phyloP scores from a whole-genome alignment of 108 stramenopile species.

The Cyclotella distinguenda region DNA sequence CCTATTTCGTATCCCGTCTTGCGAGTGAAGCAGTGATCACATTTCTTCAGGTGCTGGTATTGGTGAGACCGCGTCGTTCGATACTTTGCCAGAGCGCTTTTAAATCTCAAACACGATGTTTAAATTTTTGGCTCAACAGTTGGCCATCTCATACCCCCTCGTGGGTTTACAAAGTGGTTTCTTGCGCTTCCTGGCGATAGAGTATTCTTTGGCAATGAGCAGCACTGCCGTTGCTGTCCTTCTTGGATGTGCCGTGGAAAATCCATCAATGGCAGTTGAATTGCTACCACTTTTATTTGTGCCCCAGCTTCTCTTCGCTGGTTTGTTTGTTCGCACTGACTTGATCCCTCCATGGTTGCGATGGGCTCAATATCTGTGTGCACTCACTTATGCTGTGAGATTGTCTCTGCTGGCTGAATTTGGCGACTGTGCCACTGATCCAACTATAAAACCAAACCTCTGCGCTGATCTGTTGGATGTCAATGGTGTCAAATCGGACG shows the following conservation, averaged over 20 bases:
- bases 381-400: constrained; percentile 66
- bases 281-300: constrained; percentile 76
- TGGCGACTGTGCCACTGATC: constrained; percentile 43
- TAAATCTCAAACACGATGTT: background rate
- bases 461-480: constrained; percentile 56
- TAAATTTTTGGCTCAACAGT: constrained; percentile 11
- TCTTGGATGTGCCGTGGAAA: constrained; percentile 65
- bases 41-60: constrained; percentile 52
- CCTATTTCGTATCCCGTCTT: constrained; percentile 73
- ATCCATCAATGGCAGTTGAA: constrained; percentile 66
- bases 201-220: constrained; percentile 62
- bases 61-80: constrained; percentile 16
- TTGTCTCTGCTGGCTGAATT: constrained; percentile 62
- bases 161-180: constrained; percentile 62
- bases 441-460: constrained; percentile 21
- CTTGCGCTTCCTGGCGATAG: constrained; percentile 41
- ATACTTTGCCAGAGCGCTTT: background rate
- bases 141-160: constrained; percentile 57
- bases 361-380: constrained; percentile 75
- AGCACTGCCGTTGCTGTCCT: constrained; percentile 68
- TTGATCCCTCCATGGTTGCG: constrained; percentile 71
- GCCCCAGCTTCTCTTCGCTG: constrained; percentile 88
- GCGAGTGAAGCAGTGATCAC: constrained; percentile 63
- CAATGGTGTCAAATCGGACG: constrained; percentile 25
- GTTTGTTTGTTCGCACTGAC: constrained; percentile 68